Percentiles rank a stretch among this genome's conserved stretches.
These are phyloP conservation scores for Mortierella polycephala DNA, from an alignment of 371 early-diverging fungal species.

Conservation along the genomic window DNA sequence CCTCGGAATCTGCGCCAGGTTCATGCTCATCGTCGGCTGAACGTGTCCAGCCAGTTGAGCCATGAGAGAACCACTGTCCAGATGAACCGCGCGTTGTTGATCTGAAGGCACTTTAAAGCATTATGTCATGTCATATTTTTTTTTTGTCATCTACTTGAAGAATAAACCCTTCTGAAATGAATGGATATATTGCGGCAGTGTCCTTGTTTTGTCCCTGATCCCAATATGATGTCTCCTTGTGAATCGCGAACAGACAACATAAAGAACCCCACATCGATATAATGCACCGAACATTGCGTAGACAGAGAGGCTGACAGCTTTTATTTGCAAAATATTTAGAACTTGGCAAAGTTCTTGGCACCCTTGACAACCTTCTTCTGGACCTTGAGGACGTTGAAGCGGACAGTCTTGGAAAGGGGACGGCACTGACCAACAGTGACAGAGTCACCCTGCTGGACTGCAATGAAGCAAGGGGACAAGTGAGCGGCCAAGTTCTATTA, in stretches of 20 bases:
- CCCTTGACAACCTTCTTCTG: constrained; percentile 86
- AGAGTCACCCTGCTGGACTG: constrained; percentile 74
- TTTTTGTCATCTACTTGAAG: too few relatives aligned
- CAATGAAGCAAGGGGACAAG: constrained; percentile 98
- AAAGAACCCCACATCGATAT: too few relatives aligned
- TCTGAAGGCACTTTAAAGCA: neutral
- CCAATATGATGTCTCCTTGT: too few relatives aligned
- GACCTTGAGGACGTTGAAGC: constrained; percentile 99
- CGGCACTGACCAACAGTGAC: constrained; percentile 57
- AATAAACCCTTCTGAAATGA: too few relatives aligned
- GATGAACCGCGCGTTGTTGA: neutral
- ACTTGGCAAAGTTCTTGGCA: constrained; percentile 96
- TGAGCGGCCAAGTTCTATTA: constrained; percentile 96
- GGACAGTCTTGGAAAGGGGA: constrained; percentile 96
- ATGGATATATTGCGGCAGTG: too few relatives aligned
- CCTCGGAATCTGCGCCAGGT: neutral
- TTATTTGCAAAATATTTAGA: constrained; percentile 60
- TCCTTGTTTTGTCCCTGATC: too few relatives aligned
- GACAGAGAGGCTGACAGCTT: constrained; percentile 22
- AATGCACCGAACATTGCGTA: constrained; percentile 1
- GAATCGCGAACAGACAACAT: too few relatives aligned
- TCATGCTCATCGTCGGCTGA: neutral
- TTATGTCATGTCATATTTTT: neutral
- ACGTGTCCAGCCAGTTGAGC: neutral
- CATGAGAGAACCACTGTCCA: neutral